A percentile compares a stretch with the other conserved stretches of the same genome.
phyloP scores from a whole-genome alignment of 305 asterid species.

The Rubia peregrina region DNA sequence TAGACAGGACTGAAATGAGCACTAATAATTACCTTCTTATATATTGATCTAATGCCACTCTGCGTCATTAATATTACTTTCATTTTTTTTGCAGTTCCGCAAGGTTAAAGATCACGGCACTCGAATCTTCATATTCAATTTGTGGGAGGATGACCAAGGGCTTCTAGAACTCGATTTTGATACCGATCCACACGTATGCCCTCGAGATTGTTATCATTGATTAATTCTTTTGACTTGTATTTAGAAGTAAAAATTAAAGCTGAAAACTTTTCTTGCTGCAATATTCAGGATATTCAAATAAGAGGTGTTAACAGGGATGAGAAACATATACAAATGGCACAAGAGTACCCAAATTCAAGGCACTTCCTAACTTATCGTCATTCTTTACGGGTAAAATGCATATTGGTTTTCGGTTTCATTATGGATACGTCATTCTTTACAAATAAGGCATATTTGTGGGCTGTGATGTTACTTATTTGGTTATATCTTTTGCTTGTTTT shows the following conservation, averaged over 20 bases:
- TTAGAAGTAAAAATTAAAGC: constrained; percentile 5
- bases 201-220: constrained; percentile 15
- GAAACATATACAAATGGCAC: constrained; percentile 82
- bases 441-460: background rate
- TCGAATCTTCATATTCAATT: constrained; percentile 72
- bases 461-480: background rate
- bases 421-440: background rate
- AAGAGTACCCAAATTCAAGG: constrained; percentile 73
- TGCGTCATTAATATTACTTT: background rate
- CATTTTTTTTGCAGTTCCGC: constrained; percentile 41
- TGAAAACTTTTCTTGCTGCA: constrained; percentile 9
- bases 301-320: constrained; percentile 96
- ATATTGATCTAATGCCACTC: background rate
- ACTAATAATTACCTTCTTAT: background rate
- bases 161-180: constrained; percentile 85
- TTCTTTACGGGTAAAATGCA: constrained; percentile 67
- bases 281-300: constrained; percentile 83
- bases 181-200: constrained; percentile 60
- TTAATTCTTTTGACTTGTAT: constrained; percentile 8
- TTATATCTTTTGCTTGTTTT: background rate
- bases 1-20: background rate
- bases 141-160: constrained; percentile 98
- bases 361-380: constrained; percentile 93
- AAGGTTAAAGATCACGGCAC: constrained; percentile 80
- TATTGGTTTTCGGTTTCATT: background rate